Evolutionary conservation across 2,329 filamentous ascomycete species (phyloP), one percentile per base, ranked within the genome.

Genomic region (Dothideomycetes sp.): DNA sequence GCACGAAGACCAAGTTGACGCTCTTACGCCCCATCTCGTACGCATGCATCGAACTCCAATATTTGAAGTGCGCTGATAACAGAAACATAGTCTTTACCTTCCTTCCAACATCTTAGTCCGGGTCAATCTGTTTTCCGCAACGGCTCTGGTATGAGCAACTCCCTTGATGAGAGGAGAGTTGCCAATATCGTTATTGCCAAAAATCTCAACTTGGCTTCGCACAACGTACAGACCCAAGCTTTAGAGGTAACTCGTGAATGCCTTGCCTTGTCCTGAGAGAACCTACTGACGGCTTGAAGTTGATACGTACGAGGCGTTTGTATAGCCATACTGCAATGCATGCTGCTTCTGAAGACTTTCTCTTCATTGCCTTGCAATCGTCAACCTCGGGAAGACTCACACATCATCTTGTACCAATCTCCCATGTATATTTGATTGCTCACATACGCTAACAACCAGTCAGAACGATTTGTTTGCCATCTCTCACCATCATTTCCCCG

Each of bases 111-210:
- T 14, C 14, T 32, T 24, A 22, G n/a, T 31, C 34, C 38, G 10
- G 35, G 38, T 14, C 38, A 36, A 5, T 31, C 33, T 11, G 31
- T 36, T 5, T 24, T 36, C 22, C 38, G 38, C 10, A 40, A 31
- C 7, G 19, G 31, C 12, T 41, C 39, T 34, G 34, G 34, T 30
- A 19, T 31, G 5, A 38, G 34, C 32, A 52, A 49, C 18, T 43
- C 38, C 9, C 57, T 66, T 41, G 69, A 74, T 43, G 63, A 63
- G 41, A 64, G 63, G 36, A 68, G 69, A 38, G 83, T 94, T 47
- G 82, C 86, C 46, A 87, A 94, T 60, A 70, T 95, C 9, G 69
- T 96, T 16, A 73, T 98, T 38, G 84, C 84, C 2, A 82, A 79
- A 49, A 77, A 93, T 55, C 75, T 96, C 38, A 78, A 94, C 56